phyloP scores from a whole-genome alignment of 306 rosid species.

The Lotus japonicus region DNA sequence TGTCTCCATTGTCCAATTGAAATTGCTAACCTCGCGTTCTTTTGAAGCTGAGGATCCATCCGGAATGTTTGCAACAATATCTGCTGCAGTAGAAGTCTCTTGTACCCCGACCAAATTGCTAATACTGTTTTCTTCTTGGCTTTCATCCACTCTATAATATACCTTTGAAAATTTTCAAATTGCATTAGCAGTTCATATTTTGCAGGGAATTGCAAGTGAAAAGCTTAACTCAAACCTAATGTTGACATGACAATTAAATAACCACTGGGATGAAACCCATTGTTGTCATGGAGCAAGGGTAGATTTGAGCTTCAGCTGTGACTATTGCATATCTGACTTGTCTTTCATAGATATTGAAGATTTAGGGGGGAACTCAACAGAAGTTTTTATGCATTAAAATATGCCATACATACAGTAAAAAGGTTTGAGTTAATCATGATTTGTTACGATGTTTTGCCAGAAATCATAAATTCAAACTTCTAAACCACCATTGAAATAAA shows the following conservation, averaged over 20 bases:
- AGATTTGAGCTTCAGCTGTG: too few species aligned
- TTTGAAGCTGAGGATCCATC: slow-evolving; percentile 1
- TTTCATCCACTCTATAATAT: slow-evolving; percentile 61
- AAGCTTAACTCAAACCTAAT: not conserved
- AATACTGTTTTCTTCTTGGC: slow-evolving; percentile 22
- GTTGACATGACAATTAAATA: not conserved
- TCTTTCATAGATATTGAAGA: too few species aligned
- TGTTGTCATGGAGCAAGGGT: not conserved
- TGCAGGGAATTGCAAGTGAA: not conserved
- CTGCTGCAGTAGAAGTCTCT: slow-evolving; percentile 20
- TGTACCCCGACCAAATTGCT: slow-evolving; percentile 4
- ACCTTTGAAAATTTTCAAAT: slow-evolving; percentile 35
- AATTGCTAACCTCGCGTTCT: not conserved
- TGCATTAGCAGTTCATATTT: slow-evolving; percentile 14
- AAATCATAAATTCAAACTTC: not conserved
- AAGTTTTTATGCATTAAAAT: too few species aligned
- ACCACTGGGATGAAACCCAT: not conserved
- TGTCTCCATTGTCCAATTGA: not conserved
- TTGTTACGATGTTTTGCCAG: too few species aligned
- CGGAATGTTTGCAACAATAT: not conserved
- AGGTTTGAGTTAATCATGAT: too few species aligned
- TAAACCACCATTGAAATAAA: too few species aligned
- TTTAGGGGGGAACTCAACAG: too few species aligned
- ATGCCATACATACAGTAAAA: too few species aligned
- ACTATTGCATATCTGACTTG: too few species aligned